Evolutionary conservation across 768 basidiomycete species (phyloP), one percentile per base, ranked within the genome.

Genomic region (Lactifluus echinatus): DNA sequence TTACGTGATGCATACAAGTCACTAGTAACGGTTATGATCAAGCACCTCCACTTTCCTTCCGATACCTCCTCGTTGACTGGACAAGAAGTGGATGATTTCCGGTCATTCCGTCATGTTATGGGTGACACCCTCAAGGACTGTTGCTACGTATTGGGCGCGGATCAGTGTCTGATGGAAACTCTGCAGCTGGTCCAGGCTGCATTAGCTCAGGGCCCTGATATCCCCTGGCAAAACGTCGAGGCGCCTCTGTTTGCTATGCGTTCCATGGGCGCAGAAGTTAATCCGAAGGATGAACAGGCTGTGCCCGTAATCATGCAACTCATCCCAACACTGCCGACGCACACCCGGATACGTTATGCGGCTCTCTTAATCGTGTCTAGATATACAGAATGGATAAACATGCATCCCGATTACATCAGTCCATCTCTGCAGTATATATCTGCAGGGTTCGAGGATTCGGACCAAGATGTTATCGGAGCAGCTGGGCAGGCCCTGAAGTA

Each of bases 111-210:
- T 47, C 96, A 99, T 74, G 84, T 93, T 59, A 98, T 99, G 90
- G 96, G 96, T 37, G 94, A 99, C 69, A 98, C 96, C 4, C 79
- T 99, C 62, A 99, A 99, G 72, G 96, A 99, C 68, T 98, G 96
- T 68, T 99, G 96, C 71, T 81, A 85, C 61, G 93, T 99, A 46
- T 79, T 99, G 44, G 89, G 93, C 43, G 80, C 94, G 2, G 86
- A 92, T 50, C 78, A 78, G 2, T 98, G 96, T 67, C 76, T 99
- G 42, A 70, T 85, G 51, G 78, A 86, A 2, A 80, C 93, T 2
- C 90, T 90, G 71, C 84, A 89, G 58, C 78, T 89, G 67, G 87
- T 98, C 60, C 83, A 82, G 29, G 68, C 73, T 7, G 90, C 89
- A 2, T 77, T 98, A 50, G 75, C 83, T 23, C 81, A 80, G 40